Conservation (phyloP, 106 monocot species). For the Vanilla planifolia region DNA sequence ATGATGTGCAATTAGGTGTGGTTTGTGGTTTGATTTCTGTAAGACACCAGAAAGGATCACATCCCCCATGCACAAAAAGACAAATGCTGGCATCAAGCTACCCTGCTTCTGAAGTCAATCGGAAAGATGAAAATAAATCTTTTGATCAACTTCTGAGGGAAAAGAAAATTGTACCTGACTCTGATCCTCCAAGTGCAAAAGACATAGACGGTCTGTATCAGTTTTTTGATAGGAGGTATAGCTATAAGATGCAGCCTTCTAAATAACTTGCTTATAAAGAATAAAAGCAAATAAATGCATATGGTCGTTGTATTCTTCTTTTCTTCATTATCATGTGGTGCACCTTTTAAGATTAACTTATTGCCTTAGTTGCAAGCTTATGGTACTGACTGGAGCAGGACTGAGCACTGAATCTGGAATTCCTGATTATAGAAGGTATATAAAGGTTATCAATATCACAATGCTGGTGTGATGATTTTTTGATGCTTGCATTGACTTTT, state of each 20-base stretch:
- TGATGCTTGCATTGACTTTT: not conserved
- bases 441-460: not conserved
- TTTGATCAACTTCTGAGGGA: constrained; percentile 45
- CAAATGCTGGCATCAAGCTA: constrained; percentile 18
- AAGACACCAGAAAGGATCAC: not conserved
- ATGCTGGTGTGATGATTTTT: constrained; percentile 3
- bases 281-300: constrained; percentile 2
- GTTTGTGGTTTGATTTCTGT: constrained; percentile 16
- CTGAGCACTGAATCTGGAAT: constrained; percentile 98
- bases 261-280: not conserved
- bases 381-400: constrained; percentile 96
- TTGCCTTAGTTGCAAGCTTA: constrained; percentile 58
- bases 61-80: constrained; percentile 12
- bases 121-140: constrained; percentile 26
- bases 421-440: constrained; percentile 97
- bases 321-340: not conserved
- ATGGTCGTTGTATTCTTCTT: constrained; percentile 2
- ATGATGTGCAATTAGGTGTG: constrained; percentile 3
- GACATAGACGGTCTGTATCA: constrained; percentile 71
- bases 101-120: constrained; percentile 9
- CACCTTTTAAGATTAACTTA: constrained; percentile 1
- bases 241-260: not conserved
- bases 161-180: constrained; percentile 64
- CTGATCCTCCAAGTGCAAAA: constrained; percentile 62
- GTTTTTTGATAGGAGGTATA: constrained; percentile 71